Percentiles rank a stretch among this genome's conserved stretches.
These are phyloP conservation scores for Knoxdaviesia capensis DNA, from an alignment of 2,329 filamentous ascomycete genomes.

Conservation along the genomic window DNA sequence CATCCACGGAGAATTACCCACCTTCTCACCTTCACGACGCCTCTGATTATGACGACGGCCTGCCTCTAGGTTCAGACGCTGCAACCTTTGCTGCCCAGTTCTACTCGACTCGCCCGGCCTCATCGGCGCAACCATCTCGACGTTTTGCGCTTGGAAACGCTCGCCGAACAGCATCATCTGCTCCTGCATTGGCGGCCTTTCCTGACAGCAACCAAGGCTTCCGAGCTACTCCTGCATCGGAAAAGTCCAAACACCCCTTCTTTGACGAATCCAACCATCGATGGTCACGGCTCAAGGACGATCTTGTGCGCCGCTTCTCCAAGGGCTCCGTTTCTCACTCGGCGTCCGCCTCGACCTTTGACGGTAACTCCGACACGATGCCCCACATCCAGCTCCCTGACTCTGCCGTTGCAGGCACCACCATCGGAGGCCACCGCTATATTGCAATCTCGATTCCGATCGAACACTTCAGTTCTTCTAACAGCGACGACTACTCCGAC, in stretches of 20 bases:
- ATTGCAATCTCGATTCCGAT: conserved; percentile 41
- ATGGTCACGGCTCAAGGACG: conserved; percentile 2
- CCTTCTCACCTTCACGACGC: too few species aligned
- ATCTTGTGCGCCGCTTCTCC: background rate
- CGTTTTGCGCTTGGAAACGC: too few species aligned
- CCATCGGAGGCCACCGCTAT: conserved; percentile 30
- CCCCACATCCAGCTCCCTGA: conserved; percentile 26
- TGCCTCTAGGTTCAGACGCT: too few species aligned
- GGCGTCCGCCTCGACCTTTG: too few species aligned
- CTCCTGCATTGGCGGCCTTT: background rate
- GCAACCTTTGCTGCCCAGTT: too few species aligned
- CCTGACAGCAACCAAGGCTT: conserved; percentile 1
- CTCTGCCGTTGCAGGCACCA: conserved; percentile 32
- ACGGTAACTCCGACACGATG: conserved; percentile 1
- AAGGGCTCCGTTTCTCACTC: too few species aligned
- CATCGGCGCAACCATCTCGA: too few species aligned
- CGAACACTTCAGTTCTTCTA: conserved; percentile 11
- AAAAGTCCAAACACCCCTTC: conserved; percentile 1
- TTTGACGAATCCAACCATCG: background rate
- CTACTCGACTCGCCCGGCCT: too few species aligned
- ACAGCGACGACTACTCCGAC: background rate
- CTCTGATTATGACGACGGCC: too few species aligned
- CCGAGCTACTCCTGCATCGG: conserved; percentile 2
- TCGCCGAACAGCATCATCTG: background rate
- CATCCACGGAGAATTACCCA: too few species aligned